phyloP scores from a whole-genome alignment of 176 grass and related monocot genomes.

The Oryza australiensis region DNA sequence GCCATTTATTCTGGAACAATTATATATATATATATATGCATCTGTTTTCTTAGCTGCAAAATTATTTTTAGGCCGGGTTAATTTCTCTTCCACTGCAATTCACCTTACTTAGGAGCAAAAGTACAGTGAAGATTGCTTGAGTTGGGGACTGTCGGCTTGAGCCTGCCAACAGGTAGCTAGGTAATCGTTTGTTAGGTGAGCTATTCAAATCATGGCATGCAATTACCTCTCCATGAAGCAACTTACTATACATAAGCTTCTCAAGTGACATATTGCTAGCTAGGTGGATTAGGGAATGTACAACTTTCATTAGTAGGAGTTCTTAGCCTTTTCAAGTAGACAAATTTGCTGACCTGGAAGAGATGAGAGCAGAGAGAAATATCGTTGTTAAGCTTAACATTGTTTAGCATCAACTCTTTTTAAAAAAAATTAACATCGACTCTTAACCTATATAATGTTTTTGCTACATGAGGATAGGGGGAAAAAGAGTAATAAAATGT shows the following conservation, averaged over 20 bases:
- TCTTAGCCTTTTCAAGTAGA: too few species aligned
- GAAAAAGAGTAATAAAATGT: too few species aligned
- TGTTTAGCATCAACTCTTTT: too few species aligned
- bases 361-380: too few species aligned
- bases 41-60: neutral
- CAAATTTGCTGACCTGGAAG: too few species aligned
- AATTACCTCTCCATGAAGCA: slow-evolving; percentile 1
- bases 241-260: neutral
- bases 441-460: too few species aligned
- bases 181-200: slow-evolving; percentile 3
- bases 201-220: slow-evolving; percentile 33
- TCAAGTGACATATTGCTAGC: neutral
- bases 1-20: neutral
- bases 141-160: slow-evolving; percentile 47
- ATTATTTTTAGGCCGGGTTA: neutral
- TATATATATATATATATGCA: neutral
- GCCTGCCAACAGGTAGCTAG: slow-evolving; percentile 23
- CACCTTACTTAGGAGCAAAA: slow-evolving; percentile 1
- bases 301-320: too few species aligned
- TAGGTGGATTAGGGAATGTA: neutral
- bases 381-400: too few species aligned
- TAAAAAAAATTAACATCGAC: too few species aligned
- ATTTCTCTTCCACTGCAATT: neutral
- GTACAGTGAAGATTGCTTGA: slow-evolving; percentile 40
- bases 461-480: too few species aligned